Evolutionary conservation across 768 basidiomycete species (phyloP).

Genomic region (Pleurotus cornucopiae): DNA sequence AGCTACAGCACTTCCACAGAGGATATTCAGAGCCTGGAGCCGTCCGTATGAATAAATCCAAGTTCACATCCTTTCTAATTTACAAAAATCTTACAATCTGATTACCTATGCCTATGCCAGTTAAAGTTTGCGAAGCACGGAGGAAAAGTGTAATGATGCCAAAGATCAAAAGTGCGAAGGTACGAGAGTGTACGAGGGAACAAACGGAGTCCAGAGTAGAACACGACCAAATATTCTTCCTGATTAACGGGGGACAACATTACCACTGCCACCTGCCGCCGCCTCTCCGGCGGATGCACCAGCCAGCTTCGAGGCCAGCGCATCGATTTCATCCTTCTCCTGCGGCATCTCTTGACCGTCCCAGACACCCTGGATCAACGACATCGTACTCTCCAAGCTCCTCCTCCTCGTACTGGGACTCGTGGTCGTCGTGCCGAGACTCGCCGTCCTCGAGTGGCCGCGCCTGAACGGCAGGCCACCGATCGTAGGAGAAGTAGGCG

Average conservation of each 20-base stretch:
- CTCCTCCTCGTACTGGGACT: conserved; percentile 89
- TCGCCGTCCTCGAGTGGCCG: conserved; percentile 73
- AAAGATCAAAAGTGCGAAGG: no score
- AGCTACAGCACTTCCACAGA: no score
- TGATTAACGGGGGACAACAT: neutral
- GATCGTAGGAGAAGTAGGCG: conserved; percentile 29
- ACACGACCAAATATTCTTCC: no score
- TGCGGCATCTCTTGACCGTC: conserved; percentile 52
- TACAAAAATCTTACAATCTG: no score
- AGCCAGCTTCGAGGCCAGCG: conserved; percentile 1
- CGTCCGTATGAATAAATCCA: no score
- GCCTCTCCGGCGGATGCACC: neutral
- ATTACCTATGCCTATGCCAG: no score
- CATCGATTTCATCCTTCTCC: conserved; percentile 8
- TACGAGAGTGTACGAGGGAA: no score
- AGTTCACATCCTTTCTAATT: no score
- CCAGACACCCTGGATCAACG: conserved; percentile 88
- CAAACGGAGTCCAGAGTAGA: no score
- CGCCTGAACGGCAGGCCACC: conserved; percentile 53
- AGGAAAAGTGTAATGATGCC: no score
- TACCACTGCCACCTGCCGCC: neutral
- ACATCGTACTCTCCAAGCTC: conserved; percentile 93
- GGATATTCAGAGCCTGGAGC: no score
- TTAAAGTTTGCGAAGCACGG: no score
- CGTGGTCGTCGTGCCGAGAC: conserved; percentile 92